phyloP scores from a whole-genome alignment of 2,329 filamentous ascomycete genomes.

The Aspergillus arachidicola region DNA sequence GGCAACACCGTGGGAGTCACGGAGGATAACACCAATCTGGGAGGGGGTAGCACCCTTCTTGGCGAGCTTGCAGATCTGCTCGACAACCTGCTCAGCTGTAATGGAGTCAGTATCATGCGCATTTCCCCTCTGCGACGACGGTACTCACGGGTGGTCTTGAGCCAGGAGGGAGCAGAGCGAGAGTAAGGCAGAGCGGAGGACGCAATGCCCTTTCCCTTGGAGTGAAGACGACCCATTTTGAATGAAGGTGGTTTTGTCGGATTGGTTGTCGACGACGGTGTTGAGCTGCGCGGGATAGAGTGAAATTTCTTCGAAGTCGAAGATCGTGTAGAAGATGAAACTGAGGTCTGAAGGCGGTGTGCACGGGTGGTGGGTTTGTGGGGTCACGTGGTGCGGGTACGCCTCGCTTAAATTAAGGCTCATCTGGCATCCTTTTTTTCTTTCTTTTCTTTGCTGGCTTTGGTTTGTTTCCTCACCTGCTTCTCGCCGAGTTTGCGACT shows the following conservation, averaged over 20 bases:
- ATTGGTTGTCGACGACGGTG: slow-evolving; percentile 34
- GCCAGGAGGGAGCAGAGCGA: slow-evolving; percentile 86
- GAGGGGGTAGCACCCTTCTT: slow-evolving; percentile 98
- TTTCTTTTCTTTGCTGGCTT: neutral
- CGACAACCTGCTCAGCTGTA: slow-evolving; percentile 83
- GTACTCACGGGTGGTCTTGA: slow-evolving; percentile 79
- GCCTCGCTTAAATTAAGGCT: slow-evolving; percentile 11
- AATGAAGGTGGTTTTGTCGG: slow-evolving; percentile 28
- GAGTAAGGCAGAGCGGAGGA: slow-evolving; percentile 96
- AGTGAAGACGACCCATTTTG: slow-evolving; percentile 81
- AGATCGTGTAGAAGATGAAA: neutral
- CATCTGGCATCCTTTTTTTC: neutral
- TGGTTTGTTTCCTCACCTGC: neutral
- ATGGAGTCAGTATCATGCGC: neutral
- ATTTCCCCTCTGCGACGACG: neutral
- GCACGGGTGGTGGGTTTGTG: neutral
- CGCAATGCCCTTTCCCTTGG: slow-evolving; percentile 99
- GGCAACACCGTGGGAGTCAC: slow-evolving; percentile 96
- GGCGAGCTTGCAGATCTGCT: slow-evolving; percentile 98
- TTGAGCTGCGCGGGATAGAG: slow-evolving; percentile 7
- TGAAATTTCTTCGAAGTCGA: neutral
- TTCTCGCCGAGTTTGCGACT: neutral
- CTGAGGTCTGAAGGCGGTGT: neutral
- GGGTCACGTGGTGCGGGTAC: slow-evolving; percentile 8
- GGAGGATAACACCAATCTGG: slow-evolving; percentile 97